Conservation (phyloP, 163 green algal species). For the Botryococcus braunii region DNA sequence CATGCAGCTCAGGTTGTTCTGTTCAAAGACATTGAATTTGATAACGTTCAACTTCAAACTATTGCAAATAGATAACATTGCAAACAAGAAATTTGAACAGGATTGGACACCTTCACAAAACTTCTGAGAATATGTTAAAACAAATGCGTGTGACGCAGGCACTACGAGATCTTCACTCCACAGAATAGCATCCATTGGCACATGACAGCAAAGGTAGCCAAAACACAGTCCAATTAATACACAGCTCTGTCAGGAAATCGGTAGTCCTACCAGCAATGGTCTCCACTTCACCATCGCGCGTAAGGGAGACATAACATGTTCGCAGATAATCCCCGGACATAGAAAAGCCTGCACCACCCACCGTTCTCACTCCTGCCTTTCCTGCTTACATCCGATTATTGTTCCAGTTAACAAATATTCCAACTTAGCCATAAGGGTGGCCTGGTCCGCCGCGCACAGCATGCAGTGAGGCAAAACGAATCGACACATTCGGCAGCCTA, state of each 20-base stretch:
- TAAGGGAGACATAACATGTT: constrained; percentile 28
- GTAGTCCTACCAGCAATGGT: constrained; percentile 22
- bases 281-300: constrained; percentile 26
- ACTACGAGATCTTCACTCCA: too few species aligned
- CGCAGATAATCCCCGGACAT: constrained; percentile 28
- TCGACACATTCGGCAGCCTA: not conserved
- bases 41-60: not conserved
- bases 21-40: not conserved
- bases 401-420: not conserved
- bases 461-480: not conserved
- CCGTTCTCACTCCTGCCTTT: too few species aligned
- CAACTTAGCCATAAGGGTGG: not conserved
- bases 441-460: not conserved
- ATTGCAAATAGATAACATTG: not conserved
- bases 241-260: too few species aligned
- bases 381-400: not conserved
- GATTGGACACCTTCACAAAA: not conserved
- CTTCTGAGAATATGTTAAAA: too few species aligned
- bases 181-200: too few species aligned
- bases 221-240: too few species aligned
- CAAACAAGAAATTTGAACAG: not conserved
- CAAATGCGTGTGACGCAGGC: too few species aligned
- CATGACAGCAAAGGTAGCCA: too few species aligned
- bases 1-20: not conserved
- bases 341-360: constrained; percentile 14